Conservation (phyloP, 1,284 basidiomycete genomes). For the Sphaerobolus stellatus region DNA sequence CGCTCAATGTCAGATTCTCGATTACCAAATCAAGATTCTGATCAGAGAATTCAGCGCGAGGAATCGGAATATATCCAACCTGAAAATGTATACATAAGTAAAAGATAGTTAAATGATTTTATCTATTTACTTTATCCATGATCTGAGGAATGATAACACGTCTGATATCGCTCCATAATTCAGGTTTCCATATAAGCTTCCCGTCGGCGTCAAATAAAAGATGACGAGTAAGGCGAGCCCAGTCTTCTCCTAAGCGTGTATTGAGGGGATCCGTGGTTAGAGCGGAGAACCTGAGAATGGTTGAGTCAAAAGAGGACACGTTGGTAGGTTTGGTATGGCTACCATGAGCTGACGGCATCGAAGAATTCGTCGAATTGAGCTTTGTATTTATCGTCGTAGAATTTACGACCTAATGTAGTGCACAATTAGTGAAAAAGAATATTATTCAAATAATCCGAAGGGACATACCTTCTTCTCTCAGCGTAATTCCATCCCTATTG, state of each 20-base stretch:
- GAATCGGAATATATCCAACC: slow-evolving; percentile 89
- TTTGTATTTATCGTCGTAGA: slow-evolving; percentile 86
- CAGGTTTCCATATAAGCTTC: slow-evolving; percentile 85
- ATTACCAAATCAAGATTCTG: slow-evolving; percentile 84
- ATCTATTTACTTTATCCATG: slow-evolving; percentile 58
- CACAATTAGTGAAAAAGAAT: background rate
- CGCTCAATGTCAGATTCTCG: slow-evolving; percentile 89
- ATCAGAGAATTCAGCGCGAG: slow-evolving; percentile 89
- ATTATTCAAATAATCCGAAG: background rate
- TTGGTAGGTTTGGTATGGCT: background rate
- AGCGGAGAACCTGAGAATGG: slow-evolving; percentile 54
- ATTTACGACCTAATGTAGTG: slow-evolving; percentile 62
- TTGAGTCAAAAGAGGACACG: background rate
- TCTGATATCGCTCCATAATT: slow-evolving; percentile 84
- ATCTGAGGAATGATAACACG: slow-evolving; percentile 80
- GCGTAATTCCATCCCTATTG: slow-evolving; percentile 56
- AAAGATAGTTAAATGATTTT: slow-evolving; percentile 50
- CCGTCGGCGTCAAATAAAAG: slow-evolving; percentile 77
- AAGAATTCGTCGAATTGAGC: slow-evolving; percentile 82
- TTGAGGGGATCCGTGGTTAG: slow-evolving; percentile 87
- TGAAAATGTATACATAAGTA: slow-evolving; percentile 44
- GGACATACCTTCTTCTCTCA: slow-evolving; percentile 47
- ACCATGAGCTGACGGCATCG: slow-evolving; percentile 66
- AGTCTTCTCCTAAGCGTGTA: slow-evolving; percentile 77
- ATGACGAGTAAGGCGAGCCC: slow-evolving; percentile 81